Base-by-base conservation (phyloP, 306 rosid genomes). In the Senna siamea region DNA sequence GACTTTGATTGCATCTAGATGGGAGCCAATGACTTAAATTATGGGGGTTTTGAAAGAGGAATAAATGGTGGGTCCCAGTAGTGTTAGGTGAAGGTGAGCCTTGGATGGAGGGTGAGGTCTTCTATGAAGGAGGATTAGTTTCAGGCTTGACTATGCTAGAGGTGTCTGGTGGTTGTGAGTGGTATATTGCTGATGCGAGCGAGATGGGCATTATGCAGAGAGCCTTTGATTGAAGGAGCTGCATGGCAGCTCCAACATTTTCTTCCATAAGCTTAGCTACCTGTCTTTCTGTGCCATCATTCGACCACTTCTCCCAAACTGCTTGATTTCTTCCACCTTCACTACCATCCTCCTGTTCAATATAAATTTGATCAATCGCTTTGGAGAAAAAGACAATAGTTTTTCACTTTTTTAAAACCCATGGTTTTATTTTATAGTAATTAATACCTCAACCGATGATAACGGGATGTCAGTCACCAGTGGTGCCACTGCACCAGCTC, bases 401-500 rank as follows among this genome's bases (percentile, higher is more conserved):
- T 3, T 12, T 4, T 38, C 2, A 2, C 5, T 26, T 48, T 48
- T 34, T 17, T 46, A 14, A 55, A 18, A 64, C 5, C 40, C 20
- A 46, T 9, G 18, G 30, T 43, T 0, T 17, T 51, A 48, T 51
- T 51, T 51, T 17, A 52, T 48, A 23, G 43, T 69, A 47, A 76
- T 70, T 70, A 78, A 78, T 77, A 93, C 98, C 98, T 93, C 93
- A 35, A 91, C 90, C 15, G 98, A 90, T 22, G 96, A 89, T 86
- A 91, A 86, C 82, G 97, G 96, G 75, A 91, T 86, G 61, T 93
- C 98, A 28, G 93, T 90, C 80, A 91, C 97, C 53, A 91, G 90
- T 78, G 97, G 98, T 28, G 97, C 98, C 57, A 93, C 98, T 9
- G 98, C 98, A 79, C 97, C 97, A 47, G 97, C 97, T 83, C 98